These are phyloP conservation scores for Eucalyptus globulus DNA, from an alignment of 345 rosid genomes.

Conservation along the genomic window DNA sequence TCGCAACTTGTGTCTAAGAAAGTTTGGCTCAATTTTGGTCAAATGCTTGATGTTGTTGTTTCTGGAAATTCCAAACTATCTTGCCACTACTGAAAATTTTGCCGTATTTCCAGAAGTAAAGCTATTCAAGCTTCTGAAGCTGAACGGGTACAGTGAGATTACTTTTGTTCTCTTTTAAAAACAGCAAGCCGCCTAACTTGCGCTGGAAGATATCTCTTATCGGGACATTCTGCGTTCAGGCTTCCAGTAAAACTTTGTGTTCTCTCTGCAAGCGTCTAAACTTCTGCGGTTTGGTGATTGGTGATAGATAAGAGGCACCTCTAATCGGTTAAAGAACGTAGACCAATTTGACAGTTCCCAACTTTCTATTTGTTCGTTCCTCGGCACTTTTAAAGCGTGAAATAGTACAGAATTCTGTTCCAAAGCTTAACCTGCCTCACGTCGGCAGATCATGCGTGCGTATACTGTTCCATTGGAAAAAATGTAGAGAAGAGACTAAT, in stretches of 20 bases:
- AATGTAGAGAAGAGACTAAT: not conserved
- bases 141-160: not conserved
- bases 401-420: not conserved
- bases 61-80: not conserved
- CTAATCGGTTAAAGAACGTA: not conserved
- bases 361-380: not conserved
- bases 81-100: not conserved
- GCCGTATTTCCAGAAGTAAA: not conserved
- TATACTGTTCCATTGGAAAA: not conserved
- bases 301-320: not conserved
- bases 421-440: not conserved
- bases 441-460: not conserved
- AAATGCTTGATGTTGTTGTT: not conserved
- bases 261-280: not conserved
- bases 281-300: not conserved
- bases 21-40: not conserved
- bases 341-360: not conserved
- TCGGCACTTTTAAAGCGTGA: not conserved
- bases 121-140: not conserved
- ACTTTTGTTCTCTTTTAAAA: not conserved
- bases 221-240: not conserved
- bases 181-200: not conserved
- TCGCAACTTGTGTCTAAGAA: not conserved
- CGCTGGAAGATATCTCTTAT: not conserved
- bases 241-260: not conserved